Evolutionary conservation across 2,329 filamentous ascomycete species (phyloP), one percentile per base, ranked within the genome.

Genomic region (Cercospora sp.): DNA sequence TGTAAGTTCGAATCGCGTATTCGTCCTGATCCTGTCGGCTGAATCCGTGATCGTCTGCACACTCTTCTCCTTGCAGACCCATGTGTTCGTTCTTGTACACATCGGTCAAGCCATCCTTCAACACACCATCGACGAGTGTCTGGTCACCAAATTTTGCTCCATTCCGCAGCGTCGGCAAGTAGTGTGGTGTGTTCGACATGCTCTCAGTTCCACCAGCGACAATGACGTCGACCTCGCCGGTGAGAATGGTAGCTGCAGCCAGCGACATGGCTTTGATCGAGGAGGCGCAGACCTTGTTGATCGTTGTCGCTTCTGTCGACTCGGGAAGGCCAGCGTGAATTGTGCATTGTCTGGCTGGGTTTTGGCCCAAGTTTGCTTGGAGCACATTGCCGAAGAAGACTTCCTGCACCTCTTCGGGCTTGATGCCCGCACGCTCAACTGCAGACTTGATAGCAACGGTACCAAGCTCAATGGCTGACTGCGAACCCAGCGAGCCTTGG

Each of bases 211-310:
- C 95, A 78, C 94, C 95, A 73, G 94, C 95, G 68, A 99, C 93
- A 72, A 99, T 89, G 73, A 97, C 90, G 75, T 92, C 90, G 72
- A 94, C 94, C 79, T 93, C 97, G 74, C 95, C 94, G 64, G 94
- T 97, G 81, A 98, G 93, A 84, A 99, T 99, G 76, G 94, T 97
- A 83, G 98, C 95, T 62, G 94, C 92, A 74, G 91, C 95, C 69
- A 99, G 87, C 73, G 97, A 93, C 78, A 99, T 90, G 74, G 95
- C 92, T 86, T 99, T 99, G 79, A 97, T 85, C 55, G 91, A 90
- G 9, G 94, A 97, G 72, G 95, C 95, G 87, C 95, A 99, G 79
- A 99, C 95, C 86, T 99, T 99, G 90, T 99, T 99, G 78, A 99
- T 88, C 63, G 94, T 97, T 57, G 95, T 99, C 83, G 90, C 91